phyloP scores from a whole-genome alignment of 163 green algal genomes.

The Scenedesmus sp. region DNA sequence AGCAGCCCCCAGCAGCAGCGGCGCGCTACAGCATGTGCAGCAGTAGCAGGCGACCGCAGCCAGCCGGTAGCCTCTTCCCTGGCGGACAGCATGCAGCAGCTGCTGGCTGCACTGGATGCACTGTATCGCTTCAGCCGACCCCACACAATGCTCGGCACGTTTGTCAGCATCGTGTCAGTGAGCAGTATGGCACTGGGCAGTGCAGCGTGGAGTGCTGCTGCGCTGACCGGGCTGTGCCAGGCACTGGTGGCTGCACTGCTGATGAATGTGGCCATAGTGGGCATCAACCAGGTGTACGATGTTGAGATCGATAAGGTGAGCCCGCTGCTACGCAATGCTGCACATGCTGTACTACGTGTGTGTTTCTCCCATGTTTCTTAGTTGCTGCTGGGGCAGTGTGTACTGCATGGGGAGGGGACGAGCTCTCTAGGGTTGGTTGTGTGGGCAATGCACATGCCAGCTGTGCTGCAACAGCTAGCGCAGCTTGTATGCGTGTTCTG shows the following conservation, averaged over 20 bases:
- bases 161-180: constrained; percentile 85
- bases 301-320: constrained; percentile 85
- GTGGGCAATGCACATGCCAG: too few relatives aligned
- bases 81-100: not conserved
- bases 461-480: too few relatives aligned
- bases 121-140: constrained; percentile 62
- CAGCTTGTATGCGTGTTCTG: too few relatives aligned
- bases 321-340: not conserved
- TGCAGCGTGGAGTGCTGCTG: not conserved
- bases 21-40: not conserved
- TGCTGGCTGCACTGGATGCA: constrained; percentile 6
- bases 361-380: not conserved
- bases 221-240: constrained; percentile 59
- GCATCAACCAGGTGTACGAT: constrained; percentile 96
- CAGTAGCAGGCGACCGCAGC: constrained; percentile 22
- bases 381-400: not conserved
- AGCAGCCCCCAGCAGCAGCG: not conserved
- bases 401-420: not conserved
- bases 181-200: constrained; percentile 82
- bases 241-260: constrained; percentile 85
- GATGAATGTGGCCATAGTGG: constrained; percentile 98
- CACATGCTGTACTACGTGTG: not conserved
- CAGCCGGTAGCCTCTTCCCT: constrained; percentile 8
- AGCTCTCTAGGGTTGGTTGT: too few relatives aligned
- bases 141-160: constrained; percentile 95